Evolutionary conservation across 768 basidiomycete genomes (phyloP), one percentile per base, ranked within the genome.

Genomic region (Phylloporus sp.): DNA sequence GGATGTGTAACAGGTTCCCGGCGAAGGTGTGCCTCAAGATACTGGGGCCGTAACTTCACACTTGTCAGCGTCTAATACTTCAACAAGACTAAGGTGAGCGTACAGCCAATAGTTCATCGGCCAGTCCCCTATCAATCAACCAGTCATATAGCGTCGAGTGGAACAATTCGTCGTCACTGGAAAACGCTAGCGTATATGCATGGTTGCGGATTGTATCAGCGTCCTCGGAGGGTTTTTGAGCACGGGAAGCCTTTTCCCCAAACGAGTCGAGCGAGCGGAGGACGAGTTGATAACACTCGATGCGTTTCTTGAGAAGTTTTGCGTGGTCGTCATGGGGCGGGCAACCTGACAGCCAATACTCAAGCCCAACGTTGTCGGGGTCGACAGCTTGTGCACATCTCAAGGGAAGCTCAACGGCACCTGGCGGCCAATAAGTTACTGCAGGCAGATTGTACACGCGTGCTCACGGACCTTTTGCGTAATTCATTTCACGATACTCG

Each of bases 101-200:
- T 53, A 94, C 95, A 78, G 95, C 93, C 34, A 98, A 75, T 16
- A 99, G 73, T 62, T 93, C 89, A 63, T 97, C 92, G 22, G 91
- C 87, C 58, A 91, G 74, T 5, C 85, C 82, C 28, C 82, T 81
- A 26, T 73, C 73, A 39, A 97, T 88, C 44, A 95, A 74, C 97
- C 97, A 98, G 60, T 97, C 92, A 63, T 99, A 99, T 52, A 99
- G 67, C 16, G 84, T 85, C 28, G 88, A 92, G 70, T 98, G 94
- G 72, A 98, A 97, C 73, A 95, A 82, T 60, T 93, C 86, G 66
- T 98, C 97, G 28, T 87, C 80, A 59, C 86, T 85, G 6, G 81
- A 75, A 51, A 97, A 86, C 1, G 92, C 91, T 50, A 94, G 77
- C 31, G 88, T 84, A 65, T 94, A 97, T 0, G 94, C 93, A 63